Base-by-base conservation (phyloP, 2,329 filamentous ascomycete species). In the Neofusicoccum sp. region DNA sequence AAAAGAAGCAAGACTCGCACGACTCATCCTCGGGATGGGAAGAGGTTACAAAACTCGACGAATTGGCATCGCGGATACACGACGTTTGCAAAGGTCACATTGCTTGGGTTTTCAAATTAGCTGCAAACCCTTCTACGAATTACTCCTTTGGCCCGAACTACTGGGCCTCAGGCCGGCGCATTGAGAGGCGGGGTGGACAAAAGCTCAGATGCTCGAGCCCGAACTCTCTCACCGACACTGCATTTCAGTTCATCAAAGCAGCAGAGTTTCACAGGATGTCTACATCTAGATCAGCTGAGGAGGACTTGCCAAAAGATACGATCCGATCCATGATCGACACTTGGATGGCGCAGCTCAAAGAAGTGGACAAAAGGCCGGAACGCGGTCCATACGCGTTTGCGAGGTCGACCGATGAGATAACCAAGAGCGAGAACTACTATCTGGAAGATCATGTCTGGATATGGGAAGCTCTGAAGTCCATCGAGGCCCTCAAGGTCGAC, bases 361-460 rank as follows among this genome's bases (percentile, higher is more conserved):
- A 33, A 6, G 43, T 20, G n/a, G 43, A 45, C 12, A 45, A 9
- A 8, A 34, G 44, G 11, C 12, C 20, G n/a, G 24, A 31, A n/a
- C 41, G 45, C 0, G 58, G 45, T 2, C 34, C 26, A 6, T 60
- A 9, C 26, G 58, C 58, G 4, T 49, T 60, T 33, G 14, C 31
- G 12, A 31, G 58, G 3, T 40, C 44, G 9, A 12, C 16, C 1
- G 38, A 48, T 6, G 44, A 44, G 6, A 14, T 45, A 2, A 56
- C 38, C 4, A 11, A 9, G 7, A 34, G 5, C 3, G 53, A 24
- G 1, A 24, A 12, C 3, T 45, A 33, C 30, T 40, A 43, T n/a
- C 7, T 61, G 16, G 58, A 54, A 9, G 36, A 54, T 24, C 47
- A 61, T 16, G 36, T 45, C 3, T 54, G 48, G 58, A 61, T 54